Conservation (phyloP, 352 stramenopile genomes). For the Phytophthora constricta region DNA sequence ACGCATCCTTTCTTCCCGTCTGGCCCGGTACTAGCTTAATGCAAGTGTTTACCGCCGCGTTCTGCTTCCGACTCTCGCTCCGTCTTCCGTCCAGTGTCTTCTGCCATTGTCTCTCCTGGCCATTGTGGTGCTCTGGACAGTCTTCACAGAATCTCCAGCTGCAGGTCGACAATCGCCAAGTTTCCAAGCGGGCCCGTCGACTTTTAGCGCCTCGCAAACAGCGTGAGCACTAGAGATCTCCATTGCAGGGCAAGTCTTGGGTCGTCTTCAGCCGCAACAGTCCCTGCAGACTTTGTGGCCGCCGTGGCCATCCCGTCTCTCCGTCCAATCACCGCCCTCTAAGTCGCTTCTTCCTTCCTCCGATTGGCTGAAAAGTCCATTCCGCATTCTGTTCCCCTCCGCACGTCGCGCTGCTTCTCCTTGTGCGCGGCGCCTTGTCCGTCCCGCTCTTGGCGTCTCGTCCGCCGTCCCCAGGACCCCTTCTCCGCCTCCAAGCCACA, state of each 20-base stretch:
- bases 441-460: too few species aligned
- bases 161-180: too few species aligned
- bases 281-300: too few species aligned
- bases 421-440: too few species aligned
- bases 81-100: background rate
- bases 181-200: too few species aligned
- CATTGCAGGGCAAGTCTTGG: too few species aligned
- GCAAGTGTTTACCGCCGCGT: constrained; percentile 40
- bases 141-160: too few species aligned
- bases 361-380: background rate
- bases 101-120: background rate
- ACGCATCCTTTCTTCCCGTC: constrained; percentile 42
- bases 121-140: too few species aligned
- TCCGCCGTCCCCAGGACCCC: background rate
- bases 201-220: too few species aligned
- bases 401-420: background rate
- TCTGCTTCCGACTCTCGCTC: constrained; percentile 10
- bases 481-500: background rate
- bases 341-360: background rate
- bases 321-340: background rate
- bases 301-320: too few species aligned
- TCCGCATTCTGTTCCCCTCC: background rate
- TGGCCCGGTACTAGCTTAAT: constrained; percentile 47
- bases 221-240: too few species aligned
- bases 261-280: too few species aligned